A percentile compares a stretch with the other conserved stretches of the same genome.
These are phyloP conservation scores for Colletotrichum siamense DNA, from an alignment of 2,329 filamentous ascomycete genomes.

Conservation along the genomic window DNA sequence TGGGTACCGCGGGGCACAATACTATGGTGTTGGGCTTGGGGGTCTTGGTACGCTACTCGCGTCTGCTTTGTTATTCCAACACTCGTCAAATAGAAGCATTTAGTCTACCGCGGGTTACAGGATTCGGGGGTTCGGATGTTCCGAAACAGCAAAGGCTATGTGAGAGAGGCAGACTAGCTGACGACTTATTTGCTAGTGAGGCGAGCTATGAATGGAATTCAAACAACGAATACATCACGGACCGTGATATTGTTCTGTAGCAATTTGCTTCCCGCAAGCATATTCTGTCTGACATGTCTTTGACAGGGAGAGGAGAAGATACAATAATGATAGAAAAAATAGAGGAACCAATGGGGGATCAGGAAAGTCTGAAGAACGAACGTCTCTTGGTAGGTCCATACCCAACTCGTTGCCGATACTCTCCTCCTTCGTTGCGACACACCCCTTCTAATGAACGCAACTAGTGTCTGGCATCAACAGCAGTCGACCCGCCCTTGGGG, in stretches of 20 bases:
- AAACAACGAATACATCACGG: background rate
- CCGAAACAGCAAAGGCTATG: background rate
- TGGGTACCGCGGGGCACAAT: slow-evolving; percentile 43
- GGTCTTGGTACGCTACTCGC: background rate
- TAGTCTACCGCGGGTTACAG: background rate
- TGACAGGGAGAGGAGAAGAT: background rate
- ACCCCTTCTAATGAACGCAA: background rate
- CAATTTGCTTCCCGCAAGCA: background rate
- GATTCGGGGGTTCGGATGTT: background rate
- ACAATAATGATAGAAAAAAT: background rate
- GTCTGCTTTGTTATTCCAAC: background rate
- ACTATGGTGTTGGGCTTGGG: slow-evolving; percentile 44
- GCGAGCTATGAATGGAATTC: background rate
- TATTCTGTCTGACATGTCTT: background rate
- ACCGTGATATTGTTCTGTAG: background rate
- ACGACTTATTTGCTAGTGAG: background rate
- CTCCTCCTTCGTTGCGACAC: background rate
- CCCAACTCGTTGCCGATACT: background rate
- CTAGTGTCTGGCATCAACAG: background rate
- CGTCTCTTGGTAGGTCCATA: background rate
- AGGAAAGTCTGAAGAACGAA: background rate
- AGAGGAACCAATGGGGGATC: background rate
- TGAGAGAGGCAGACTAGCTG: background rate
- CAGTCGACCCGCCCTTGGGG: slow-evolving; percentile 41
- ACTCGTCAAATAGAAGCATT: background rate